Conservation (phyloP, 495 filamentous ascomycete genomes). For the Hypoxylon fuscum region DNA sequence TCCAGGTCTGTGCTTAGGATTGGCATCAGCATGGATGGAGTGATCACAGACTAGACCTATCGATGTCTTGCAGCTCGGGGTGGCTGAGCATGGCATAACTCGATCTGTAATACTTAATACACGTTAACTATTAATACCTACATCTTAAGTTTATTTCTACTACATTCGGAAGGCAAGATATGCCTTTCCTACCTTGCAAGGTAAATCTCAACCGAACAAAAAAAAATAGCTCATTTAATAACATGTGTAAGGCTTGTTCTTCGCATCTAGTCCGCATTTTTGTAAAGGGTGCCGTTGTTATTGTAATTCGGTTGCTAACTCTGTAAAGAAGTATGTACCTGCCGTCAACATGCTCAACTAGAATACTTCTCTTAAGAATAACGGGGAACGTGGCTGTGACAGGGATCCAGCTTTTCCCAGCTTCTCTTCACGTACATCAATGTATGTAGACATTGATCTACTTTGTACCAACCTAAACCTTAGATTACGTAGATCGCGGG, state of each 20-base stretch:
- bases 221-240: background rate
- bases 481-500: conserved; percentile 16
- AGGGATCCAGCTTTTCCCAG: conserved; percentile 17
- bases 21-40: too few relatives aligned
- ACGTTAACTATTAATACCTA: conserved; percentile 29
- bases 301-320: conserved; percentile 25
- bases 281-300: background rate
- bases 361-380: background rate
- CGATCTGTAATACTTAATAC: conserved; percentile 25
- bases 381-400: conserved; percentile 26
- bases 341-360: conserved; percentile 15
- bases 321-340: conserved; percentile 11
- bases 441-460: conserved; percentile 1
- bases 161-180: conserved; percentile 17
- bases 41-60: conserved; percentile 24
- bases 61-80: conserved; percentile 44
- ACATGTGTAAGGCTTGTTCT: too few relatives aligned
- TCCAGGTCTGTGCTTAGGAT: conserved; percentile 12
- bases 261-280: too few relatives aligned
- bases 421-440: conserved; percentile 6
- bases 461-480: conserved; percentile 15
- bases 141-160: conserved; percentile 24
- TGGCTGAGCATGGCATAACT: conserved; percentile 38
- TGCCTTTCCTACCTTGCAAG: background rate
- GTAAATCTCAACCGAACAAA: background rate